A percentile compares a stretch with the other conserved stretches of the same genome.
These are phyloP conservation scores for Trichosporon asahii DNA, from an alignment of 1,284 basidiomycete genomes.

Conservation along the genomic window DNA sequence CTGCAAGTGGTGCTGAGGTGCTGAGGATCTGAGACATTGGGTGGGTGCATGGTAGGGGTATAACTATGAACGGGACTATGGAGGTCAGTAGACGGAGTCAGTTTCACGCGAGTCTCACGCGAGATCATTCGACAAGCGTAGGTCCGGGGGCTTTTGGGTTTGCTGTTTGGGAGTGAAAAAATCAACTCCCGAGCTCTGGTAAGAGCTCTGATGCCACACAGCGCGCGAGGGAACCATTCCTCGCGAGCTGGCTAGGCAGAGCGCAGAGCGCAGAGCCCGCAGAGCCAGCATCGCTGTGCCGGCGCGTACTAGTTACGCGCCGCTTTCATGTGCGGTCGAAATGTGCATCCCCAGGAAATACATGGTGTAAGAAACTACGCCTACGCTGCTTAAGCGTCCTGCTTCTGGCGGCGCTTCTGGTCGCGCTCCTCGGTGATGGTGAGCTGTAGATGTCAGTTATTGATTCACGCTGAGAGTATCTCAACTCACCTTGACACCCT, in stretches of 20 bases:
- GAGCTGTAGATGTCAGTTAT: conserved; percentile 35
- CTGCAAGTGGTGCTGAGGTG: background rate
- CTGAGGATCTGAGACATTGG: too few relatives aligned
- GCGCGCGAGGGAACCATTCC: conserved; percentile 11
- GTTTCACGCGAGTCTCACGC: background rate
- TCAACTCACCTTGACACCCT: conserved; percentile 78
- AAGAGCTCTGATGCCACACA: background rate
- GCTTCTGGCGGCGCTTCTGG: conserved; percentile 34
- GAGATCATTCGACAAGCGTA: background rate
- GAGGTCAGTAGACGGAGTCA: background rate
- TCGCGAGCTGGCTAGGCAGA: background rate
- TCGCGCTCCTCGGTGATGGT: conserved; percentile 51
- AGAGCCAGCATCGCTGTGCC: background rate
- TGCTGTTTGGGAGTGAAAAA: background rate
- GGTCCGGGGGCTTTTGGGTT: too few relatives aligned
- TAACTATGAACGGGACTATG: background rate
- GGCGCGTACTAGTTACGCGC: conserved; percentile 1
- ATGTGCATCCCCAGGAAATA: conserved; percentile 11
- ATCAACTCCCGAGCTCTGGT: conserved; percentile 4
- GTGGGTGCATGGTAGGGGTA: background rate
- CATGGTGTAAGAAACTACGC: conserved; percentile 11
- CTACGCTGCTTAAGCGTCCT: conserved; percentile 10
- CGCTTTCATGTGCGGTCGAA: conserved; percentile 9
- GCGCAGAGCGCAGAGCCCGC: too few relatives aligned
- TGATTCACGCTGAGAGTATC: conserved; percentile 4